phyloP scores from a whole-genome alignment of 495 filamentous ascomycete genomes.

The Neohortaea acidophila region DNA sequence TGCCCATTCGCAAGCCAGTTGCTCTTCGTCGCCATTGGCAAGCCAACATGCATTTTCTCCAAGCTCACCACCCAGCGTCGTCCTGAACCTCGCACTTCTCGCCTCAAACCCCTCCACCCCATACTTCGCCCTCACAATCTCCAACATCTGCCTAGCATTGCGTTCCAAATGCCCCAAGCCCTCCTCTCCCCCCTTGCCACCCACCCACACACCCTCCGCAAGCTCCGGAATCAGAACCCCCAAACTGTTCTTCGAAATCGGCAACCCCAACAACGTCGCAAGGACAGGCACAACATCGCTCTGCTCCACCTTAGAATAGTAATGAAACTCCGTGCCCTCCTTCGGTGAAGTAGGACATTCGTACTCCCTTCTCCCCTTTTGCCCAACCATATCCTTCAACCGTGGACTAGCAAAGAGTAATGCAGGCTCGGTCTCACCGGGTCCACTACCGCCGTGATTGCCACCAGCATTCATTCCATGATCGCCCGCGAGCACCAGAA shows the following conservation, averaged over 20 bases:
- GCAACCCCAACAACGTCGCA: conserved; percentile 74
- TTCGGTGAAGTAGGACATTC: conserved; percentile 29
- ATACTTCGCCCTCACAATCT: conserved; percentile 56
- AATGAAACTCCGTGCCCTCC: conserved; percentile 48
- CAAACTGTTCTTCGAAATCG: conserved; percentile 80
- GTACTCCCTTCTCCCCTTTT: conserved; percentile 20
- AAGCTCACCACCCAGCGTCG: background rate
- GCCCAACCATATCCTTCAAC: conserved; percentile 46
- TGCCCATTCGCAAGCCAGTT: background rate
- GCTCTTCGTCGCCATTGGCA: background rate
- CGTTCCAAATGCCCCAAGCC: conserved; percentile 36
- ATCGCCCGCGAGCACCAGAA: conserved; percentile 80
- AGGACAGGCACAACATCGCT: conserved; percentile 84
- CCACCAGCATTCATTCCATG: conserved; percentile 99
- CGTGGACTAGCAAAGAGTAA: conserved; percentile 85
- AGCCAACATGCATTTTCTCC: background rate
- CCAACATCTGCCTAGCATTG: conserved; percentile 67
- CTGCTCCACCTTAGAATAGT: conserved; percentile 74
- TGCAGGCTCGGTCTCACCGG: conserved; percentile 85
- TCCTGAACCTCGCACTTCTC: background rate
- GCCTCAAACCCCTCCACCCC: conserved; percentile 23
- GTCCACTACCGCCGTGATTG: conserved; percentile 85
- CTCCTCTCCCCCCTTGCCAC: no score
- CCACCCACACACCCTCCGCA: conserved; percentile 57
- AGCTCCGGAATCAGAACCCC: conserved; percentile 75